Evolutionary conservation across 768 basidiomycete genomes (phyloP).

Genomic region (Termitomyces sp.): DNA sequence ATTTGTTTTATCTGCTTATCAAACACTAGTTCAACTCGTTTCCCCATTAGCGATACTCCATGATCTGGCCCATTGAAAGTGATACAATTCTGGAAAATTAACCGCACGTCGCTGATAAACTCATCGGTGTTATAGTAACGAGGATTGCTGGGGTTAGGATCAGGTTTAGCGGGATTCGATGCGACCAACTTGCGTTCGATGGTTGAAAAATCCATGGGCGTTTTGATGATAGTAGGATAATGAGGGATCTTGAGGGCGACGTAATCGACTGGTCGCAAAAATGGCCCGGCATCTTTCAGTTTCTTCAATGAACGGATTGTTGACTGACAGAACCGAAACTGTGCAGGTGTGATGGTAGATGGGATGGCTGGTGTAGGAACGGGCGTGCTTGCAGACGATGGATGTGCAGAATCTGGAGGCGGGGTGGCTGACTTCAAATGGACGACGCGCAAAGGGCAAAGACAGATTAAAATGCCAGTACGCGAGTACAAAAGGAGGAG

Average conservation of each 20-base stretch:
- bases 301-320: slow-evolving; percentile 82
- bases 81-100: slow-evolving; percentile 83
- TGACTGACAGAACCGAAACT: slow-evolving; percentile 75
- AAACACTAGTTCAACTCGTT: slow-evolving; percentile 75
- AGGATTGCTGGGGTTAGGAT: slow-evolving; percentile 62
- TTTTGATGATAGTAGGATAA: slow-evolving; percentile 80
- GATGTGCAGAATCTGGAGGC: slow-evolving; percentile 53
- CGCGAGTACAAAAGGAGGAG: slow-evolving; percentile 38
- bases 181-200: slow-evolving; percentile 82
- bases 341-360: slow-evolving; percentile 54
- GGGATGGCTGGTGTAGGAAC: slow-evolving; percentile 24
- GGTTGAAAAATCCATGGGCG: slow-evolving; percentile 92
- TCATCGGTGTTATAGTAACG: slow-evolving; percentile 75
- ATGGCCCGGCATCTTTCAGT: slow-evolving; percentile 75
- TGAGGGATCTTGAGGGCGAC: slow-evolving; percentile 82
- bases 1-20: slow-evolving; percentile 85
- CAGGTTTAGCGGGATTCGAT: slow-evolving; percentile 76
- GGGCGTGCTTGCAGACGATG: slow-evolving; percentile 30
- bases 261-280: slow-evolving; percentile 84
- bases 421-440: slow-evolving; percentile 68
- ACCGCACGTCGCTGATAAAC: slow-evolving; percentile 78
- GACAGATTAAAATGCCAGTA: slow-evolving; percentile 47
- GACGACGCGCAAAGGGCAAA: slow-evolving; percentile 16
- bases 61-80: slow-evolving; percentile 95
- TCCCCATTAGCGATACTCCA: slow-evolving; percentile 70